Base-by-base conservation (phyloP, 2,329 filamentous ascomycete genomes). In the Rhynchosporium secalis region DNA sequence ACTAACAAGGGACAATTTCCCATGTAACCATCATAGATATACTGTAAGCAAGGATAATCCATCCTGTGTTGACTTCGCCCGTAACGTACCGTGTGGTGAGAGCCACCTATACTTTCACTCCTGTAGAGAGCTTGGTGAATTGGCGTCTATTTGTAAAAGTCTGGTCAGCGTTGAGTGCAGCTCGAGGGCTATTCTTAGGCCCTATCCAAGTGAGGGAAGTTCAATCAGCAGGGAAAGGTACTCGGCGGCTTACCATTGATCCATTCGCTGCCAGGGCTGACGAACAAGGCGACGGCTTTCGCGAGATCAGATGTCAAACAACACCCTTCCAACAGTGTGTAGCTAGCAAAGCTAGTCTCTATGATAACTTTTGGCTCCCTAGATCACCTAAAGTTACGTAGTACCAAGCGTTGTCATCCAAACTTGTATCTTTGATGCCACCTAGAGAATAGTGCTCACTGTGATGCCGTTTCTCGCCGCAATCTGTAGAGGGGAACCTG, bases 381-480 rank as follows among this genome's bases (percentile, higher is more conserved):
- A 36, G 41, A 36, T 45, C 45, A 1, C n/a, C 13, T 26, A 33
- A 31, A 51, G 83, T 83, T 65, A 85, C 84, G 76, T 86, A 86
- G 75, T 86, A 83, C 66, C 81, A 80, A 77, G 84, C 86, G 55
- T 86, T 83, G 75, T 77, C 78, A 49, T 88, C 85, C 84, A 86
- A 90, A 86, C 89, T 89, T 0, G 79, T 77, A 0, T 85, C 88
- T 1, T 82, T 85, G 1, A 90, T 84, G 48, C 89, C 87, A 0
- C 87, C 87, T 0, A 87, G 87, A 0, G 85, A 68, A 89, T 89
- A 0, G 82, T 81, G 67, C 90, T 90, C 26, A 83, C 86, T 0
- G 84, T 88, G 71, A 90, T 89, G 62, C 83, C 78, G 20, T 70
- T 89, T 81, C 52, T 76, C 73, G 0, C 86, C 86, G 58, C 79